Percentiles rank a stretch among this genome's conserved stretches.
Evolutionary conservation across 1,284 basidiomycete genomes (phyloP).

Genomic region (Earliella scabrosa): DNA sequence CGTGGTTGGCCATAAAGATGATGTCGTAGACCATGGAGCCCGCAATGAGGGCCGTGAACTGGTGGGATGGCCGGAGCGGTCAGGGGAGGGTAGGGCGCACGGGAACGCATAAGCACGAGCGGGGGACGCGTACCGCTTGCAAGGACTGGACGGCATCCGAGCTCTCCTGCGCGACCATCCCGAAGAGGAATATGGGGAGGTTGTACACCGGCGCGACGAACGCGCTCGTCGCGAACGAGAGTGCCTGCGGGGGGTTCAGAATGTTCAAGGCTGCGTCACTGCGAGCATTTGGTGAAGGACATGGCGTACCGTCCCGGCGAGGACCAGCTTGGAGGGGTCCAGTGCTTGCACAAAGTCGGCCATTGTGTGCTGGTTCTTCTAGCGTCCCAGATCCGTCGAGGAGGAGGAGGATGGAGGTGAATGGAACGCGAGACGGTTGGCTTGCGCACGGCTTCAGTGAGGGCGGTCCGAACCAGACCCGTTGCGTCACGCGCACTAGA

Average conservation of each 20-base stretch:
- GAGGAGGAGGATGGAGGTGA: background rate
- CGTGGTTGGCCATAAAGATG: conserved; percentile 65
- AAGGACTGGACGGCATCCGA: conserved; percentile 65
- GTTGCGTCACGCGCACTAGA: background rate
- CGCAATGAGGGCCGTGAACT: conserved; percentile 71
- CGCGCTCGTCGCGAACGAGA: conserved; percentile 65
- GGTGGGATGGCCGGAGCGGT: too few relatives aligned
- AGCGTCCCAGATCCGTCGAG: background rate
- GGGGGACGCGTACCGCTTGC: conserved; percentile 52
- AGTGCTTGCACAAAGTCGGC: conserved; percentile 70
- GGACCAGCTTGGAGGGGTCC: conserved; percentile 69
- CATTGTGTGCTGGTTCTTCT: conserved; percentile 41
- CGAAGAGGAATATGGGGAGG: conserved; percentile 76
- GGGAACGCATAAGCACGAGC: background rate
- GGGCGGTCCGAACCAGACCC: background rate
- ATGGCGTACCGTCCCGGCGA: conserved; percentile 64
- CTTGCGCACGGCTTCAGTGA: background rate
- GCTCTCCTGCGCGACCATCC: conserved; percentile 70
- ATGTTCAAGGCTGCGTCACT: too few relatives aligned
- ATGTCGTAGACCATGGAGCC: conserved; percentile 69
- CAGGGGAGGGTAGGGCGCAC: too few relatives aligned
- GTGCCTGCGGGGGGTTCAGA: conserved; percentile 36
- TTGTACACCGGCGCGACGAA: conserved; percentile 72
- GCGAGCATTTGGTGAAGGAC: too few relatives aligned
- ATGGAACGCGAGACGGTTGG: background rate